These are phyloP conservation scores for Cyclostephanos tholiformis DNA, from an alignment of 108 stramenopile genomes.

Conservation along the genomic window DNA sequence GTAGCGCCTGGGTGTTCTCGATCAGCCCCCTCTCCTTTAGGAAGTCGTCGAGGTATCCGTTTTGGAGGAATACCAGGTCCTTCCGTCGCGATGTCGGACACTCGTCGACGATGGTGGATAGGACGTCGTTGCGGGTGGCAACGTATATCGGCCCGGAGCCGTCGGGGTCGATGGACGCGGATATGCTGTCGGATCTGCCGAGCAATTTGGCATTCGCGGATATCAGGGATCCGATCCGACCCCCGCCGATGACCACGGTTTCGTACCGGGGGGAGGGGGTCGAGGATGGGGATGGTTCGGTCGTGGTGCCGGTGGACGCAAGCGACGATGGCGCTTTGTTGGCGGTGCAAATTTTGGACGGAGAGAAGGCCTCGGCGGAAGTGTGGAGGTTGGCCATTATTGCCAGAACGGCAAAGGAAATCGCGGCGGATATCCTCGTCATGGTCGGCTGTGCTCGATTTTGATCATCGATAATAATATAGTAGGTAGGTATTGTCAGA, in stretches of 20 bases:
- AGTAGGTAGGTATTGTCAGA: too few species aligned
- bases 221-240: conserved; percentile 71
- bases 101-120: conserved; percentile 79
- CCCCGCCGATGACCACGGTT: conserved; percentile 67
- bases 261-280: not conserved
- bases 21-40: conserved; percentile 65
- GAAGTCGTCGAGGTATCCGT: conserved; percentile 88
- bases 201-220: conserved; percentile 61
- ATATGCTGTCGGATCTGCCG: conserved; percentile 60
- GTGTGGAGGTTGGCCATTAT: not conserved
- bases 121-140: conserved; percentile 91
- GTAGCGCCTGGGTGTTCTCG: conserved; percentile 83
- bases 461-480: too few species aligned
- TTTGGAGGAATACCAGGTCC: conserved; percentile 94
- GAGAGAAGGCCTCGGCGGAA: conserved; percentile 8
- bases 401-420: not conserved
- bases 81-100: conserved; percentile 73
- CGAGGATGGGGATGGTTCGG: conserved; percentile 13
- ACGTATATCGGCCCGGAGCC: conserved; percentile 81
- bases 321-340: not conserved
- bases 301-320: conserved; percentile 1
- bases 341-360: not conserved
- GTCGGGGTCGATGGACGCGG: conserved; percentile 47
- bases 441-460: too few species aligned
- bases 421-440: not conserved